Conservation (phyloP, 495 filamentous ascomycete genomes). For the Durotheca rogersii region DNA sequence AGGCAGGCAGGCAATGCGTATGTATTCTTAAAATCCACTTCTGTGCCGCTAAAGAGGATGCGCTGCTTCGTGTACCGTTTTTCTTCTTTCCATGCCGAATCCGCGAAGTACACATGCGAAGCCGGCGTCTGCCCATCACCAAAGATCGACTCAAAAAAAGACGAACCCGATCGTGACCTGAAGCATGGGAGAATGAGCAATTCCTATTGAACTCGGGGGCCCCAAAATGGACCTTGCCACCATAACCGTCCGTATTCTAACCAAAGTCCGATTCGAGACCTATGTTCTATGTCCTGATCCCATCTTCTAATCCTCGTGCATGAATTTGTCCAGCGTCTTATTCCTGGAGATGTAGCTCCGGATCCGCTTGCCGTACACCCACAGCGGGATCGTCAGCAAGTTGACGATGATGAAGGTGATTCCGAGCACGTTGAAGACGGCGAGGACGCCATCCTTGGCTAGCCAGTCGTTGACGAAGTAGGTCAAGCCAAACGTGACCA, state of each 20-base stretch:
- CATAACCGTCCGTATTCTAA: background rate
- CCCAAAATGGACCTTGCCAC: background rate
- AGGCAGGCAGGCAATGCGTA: too few species aligned
- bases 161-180: too few species aligned
- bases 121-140: too few species aligned
- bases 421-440: conserved; percentile 55
- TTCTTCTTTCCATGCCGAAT: too few species aligned
- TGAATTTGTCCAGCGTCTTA: conserved; percentile 47
- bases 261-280: background rate
- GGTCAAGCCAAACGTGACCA: conserved; percentile 55
- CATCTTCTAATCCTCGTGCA: conserved; percentile 45
- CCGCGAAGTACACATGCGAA: too few species aligned
- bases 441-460: conserved; percentile 44
- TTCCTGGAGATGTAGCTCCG: conserved; percentile 49
- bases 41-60: too few species aligned
- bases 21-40: too few species aligned
- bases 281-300: background rate
- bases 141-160: too few species aligned
- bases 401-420: conserved; percentile 48
- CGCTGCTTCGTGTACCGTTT: too few species aligned
- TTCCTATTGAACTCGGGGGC: too few species aligned
- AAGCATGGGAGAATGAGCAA: too few species aligned
- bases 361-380: conserved; percentile 55
- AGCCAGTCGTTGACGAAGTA: conserved; percentile 58
- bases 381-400: conserved; percentile 53